Base-by-base conservation (phyloP, 179 eudicot genomes). In the Sideroxylon spinosum region DNA sequence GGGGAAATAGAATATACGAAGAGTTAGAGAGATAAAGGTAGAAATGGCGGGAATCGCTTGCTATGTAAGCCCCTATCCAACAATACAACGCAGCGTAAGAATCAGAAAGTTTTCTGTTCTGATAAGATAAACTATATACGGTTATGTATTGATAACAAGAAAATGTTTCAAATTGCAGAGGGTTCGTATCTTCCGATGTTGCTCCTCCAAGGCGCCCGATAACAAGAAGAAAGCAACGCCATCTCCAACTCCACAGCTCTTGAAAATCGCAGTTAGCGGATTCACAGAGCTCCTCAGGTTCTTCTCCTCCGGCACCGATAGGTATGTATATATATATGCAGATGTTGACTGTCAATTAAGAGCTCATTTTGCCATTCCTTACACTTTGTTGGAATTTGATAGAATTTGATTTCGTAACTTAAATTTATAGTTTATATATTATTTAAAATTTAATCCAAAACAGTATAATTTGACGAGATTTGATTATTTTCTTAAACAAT, bases 41-140 rank as follows among this genome's bases (percentile, higher is more conserved):
- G 6, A 63, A 71, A 87, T 87, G 90, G 90, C 85, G 88, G 90
- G 88, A 84, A 71, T 81, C 4, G 71, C 70, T 71, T 85, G 78
- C 78, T 74, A 60, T 28, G 32, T 65, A 10, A 49, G 76, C 23
- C 28, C 86, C 28, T n/a, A 65, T 76, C 77, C 86, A 76, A 20
- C 80, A 0, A 11, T 81, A 37, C 10, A 65, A 59, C 73, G 26
- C 14, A 83, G 23, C 67, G 84, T 79, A 67, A 28, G n/a, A 17
- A 29, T 55, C 23, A 71, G 48, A 25, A 4, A 52, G 5, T 2
- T 19, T 53, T 48, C 28, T 8, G 6, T 1, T 17, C 20, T 16
- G 9, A 66, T 66, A 5, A n/a, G n/a, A n/a, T n/a, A n/a, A n/a
- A 11, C 19, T 17, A 66, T 14, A 0, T 29, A 29, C 3, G 3